Evolutionary conservation across 352 stramenopile species (phyloP), one percentile per base, ranked within the genome.

Genomic region (Globisporangium yorkense): DNA sequence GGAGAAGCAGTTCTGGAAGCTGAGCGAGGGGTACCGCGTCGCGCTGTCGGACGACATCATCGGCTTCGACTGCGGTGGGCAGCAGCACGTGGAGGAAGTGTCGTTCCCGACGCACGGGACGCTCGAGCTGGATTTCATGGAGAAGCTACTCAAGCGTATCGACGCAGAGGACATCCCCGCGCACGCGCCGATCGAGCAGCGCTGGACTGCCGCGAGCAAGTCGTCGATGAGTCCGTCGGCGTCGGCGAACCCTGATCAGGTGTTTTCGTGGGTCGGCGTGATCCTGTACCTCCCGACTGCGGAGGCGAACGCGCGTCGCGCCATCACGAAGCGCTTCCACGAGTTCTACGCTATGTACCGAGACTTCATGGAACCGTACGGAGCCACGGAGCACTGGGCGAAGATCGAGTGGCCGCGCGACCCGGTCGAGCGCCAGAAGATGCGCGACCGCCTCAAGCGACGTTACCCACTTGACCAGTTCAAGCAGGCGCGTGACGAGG

Each of bases 21-120:
- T 83, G 24, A 97, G 79, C 62, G 74, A 98, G 70, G 96, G 94
- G 43, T 94, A 87, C 59, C 84, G 96, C 20, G 84, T 97, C 9
- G 86, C 83, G 41, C 89, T 88, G 24, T 98, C 90, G 40, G 95
- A 98, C 66, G 76, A 98, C 63, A 92, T 99, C 53, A 91, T 99
- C 43, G 96, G 97, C 51, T 99, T 99, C 70, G 97, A 99, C 80
- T 99, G 97, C 68, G 97, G 97, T 47, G 97, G 97, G 20, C 87
- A 99, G 73, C 97, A 99, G 75, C 97, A 96, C 70, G 97, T 99
- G 4, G 91, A 94, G 48, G 97, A 99, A 77, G 94, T 99, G 12
- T 93, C 87, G 18, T 98, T 99, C 52, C 92, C 94, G 33, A 91
- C 78, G 65, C 56, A 65, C 50, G 80, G 65, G 24, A 92, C 68